Base-by-base conservation (phyloP, 305 asterid genomes). In the Nicotiana rustica region DNA sequence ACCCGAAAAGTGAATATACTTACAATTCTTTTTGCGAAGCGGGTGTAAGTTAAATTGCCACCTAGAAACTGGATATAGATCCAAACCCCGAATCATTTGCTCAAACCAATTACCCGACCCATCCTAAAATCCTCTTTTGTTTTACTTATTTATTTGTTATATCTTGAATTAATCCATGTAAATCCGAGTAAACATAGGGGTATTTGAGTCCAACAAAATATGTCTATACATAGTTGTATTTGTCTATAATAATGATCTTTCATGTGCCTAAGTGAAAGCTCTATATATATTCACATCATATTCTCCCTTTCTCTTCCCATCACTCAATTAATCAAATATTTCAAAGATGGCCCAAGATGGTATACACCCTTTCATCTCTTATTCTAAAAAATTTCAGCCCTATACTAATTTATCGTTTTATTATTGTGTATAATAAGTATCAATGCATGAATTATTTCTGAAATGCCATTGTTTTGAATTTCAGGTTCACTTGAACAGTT, bases 401-500 rank as follows among this genome's bases (percentile, higher is more conserved):
- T 25, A 25, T 25, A 25, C 25, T 25, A 25, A 25, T 25, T 25
- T 25, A 25, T 25, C 25, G 25, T 25, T 25, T 25, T 25, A 25
- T 25, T 25, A 25, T 25, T 25, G 25, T 25, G 25, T 25, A 25
- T 25, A 25, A 25, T 25, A 25, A 25, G 25, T 25, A 25, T 25
- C 25, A 25, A 25, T 25, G 25, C 59, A 2, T 52, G 15, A 64
- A 36, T 2, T 62, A 19, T 61, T 62, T 59, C n/a, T 67, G 25
- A 41, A 87, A 15, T 83, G 79, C 80, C 71, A 52, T 6, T 38
- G 62, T 81, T 44, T 6, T 55, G 78, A 36, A 79, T 88, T 88
- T 86, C 86, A 89, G 97, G 87, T 85, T 88, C 93, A 70, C 78
- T 86, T 76, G 97, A 93, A 69, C 93, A 93, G 85, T 92, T 92